Evolutionary conservation across 2,329 filamentous ascomycete genomes (phyloP), one percentile per base, ranked within the genome.

Genomic region (Shiraia sp.): DNA sequence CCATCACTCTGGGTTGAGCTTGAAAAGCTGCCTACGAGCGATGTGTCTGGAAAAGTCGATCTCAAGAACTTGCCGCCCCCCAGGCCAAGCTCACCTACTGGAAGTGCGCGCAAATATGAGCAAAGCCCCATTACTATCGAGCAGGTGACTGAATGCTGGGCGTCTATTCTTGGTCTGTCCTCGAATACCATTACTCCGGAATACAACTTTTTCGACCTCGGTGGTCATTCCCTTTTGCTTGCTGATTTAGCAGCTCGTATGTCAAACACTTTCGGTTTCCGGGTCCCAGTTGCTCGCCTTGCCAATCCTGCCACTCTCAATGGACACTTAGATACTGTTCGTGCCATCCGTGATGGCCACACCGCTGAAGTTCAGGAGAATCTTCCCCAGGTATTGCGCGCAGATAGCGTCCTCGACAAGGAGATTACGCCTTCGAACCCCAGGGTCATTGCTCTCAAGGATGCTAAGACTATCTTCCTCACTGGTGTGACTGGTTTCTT

Each of bases 151-250:
- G 80, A 85, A 53, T 76, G 86, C 39, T 92, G 88, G 88, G 85
- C 87, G 2, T 75, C 81, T 2, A 80, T 83, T 17, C 75, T 92
- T 10, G 83, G 85, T 48, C 79, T 86, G n/a, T 78, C 85, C 0
- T 71, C 75, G 8, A 77, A 70, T 28, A 75, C 79, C 14, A 80
- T 91, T 16, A 86, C 85, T 37, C 60, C 79, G 2, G 83, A 88
- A 47, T 84, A 89, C 63, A 86, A 84, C 64, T 92, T 92, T 68
- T 92, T 91, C 62, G 88, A 91, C 46, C 73, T 92, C 2, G 88
- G 88, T 25, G 88, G 88, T 0, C 88, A 92, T 66, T 90, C 87
- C 0, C 72, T 92, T 38, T 82, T 83, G 2, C 79, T 92, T n/a
- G 88, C 88, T 0, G 85, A 90, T 46, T 76, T 92, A 17, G 82